Percentiles rank a stretch among this genome's conserved stretches.
Evolutionary conservation across 2,329 filamentous ascomycete species (phyloP).

Genomic region (Penicillium sp.): DNA sequence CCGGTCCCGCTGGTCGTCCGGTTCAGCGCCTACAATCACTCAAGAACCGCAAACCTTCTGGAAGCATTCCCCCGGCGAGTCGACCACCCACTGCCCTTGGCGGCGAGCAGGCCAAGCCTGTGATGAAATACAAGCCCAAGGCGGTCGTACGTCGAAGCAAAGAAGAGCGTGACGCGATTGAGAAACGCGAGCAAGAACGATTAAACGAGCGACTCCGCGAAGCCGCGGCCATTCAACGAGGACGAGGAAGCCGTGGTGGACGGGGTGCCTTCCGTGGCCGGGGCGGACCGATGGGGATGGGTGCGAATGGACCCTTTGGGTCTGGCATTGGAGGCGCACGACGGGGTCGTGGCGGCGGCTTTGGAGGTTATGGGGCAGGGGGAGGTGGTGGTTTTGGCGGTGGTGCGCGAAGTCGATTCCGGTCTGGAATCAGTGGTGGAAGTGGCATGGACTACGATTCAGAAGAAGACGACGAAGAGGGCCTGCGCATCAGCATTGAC

Average conservation of each 20-base stretch:
- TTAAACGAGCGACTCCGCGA: constrained; percentile 35
- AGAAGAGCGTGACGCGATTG: constrained; percentile 41
- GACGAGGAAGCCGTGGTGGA: constrained; percentile 27
- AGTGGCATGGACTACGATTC: constrained; percentile 28
- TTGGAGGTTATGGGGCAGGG: constrained; percentile 1
- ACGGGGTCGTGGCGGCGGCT: constrained; percentile 20
- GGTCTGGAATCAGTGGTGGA: constrained; percentile 23
- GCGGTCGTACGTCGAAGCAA: constrained; percentile 39
- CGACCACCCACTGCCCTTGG: constrained; percentile 18
- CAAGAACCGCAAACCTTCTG: constrained; percentile 33
- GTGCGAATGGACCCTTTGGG: constrained; percentile 25
- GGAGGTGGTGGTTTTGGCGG: constrained; percentile 19
- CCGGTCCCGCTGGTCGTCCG: constrained; percentile 23
- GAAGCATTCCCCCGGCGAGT: constrained; percentile 31
- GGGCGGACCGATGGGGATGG: constrained; percentile 22
- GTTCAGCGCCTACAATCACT: constrained; percentile 41
- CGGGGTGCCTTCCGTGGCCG: constrained; percentile 29
- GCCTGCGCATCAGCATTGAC: constrained; percentile 51
- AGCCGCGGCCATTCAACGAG: constrained; percentile 36
- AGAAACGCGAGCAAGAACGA: constrained; percentile 39
- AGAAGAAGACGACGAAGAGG: constrained; percentile 43
- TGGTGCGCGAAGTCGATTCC: constrained; percentile 21
- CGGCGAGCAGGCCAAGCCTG: constrained; percentile 31
- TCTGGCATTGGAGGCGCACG: constrained; percentile 20
- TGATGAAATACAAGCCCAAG: constrained; percentile 41